These are phyloP conservation scores for Pythium rhizo-oryzae DNA, from an alignment of 352 stramenopile species.

Conservation along the genomic window DNA sequence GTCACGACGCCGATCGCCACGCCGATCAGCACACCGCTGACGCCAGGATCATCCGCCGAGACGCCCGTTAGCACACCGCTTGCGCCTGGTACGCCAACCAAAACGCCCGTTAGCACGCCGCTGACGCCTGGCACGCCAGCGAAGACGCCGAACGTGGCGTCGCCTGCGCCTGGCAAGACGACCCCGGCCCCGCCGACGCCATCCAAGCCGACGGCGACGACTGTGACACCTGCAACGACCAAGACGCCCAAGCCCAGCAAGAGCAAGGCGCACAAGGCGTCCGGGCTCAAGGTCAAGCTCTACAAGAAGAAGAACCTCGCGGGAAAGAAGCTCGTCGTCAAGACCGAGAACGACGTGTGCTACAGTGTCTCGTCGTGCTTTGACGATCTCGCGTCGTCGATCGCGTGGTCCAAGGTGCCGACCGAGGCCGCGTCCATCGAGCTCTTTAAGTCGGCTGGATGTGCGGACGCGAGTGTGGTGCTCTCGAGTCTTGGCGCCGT, in stretches of 20 bases:
- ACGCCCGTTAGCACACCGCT: not conserved
- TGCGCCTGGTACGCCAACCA: not conserved
- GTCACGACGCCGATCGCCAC: not conserved
- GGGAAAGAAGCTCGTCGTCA: slow-evolving; percentile 13
- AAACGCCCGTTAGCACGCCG: not conserved
- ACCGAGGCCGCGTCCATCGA: slow-evolving; percentile 1
- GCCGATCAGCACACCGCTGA: not conserved
- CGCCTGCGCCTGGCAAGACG: not conserved
- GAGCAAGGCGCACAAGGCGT: not conserved
- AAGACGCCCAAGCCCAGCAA: not conserved
- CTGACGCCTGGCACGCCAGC: not conserved
- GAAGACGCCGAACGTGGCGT: not conserved
- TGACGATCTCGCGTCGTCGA: slow-evolving; percentile 9
- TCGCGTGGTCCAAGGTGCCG: slow-evolving; percentile 10
- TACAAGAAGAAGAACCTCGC: slow-evolving; percentile 7
- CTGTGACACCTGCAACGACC: not conserved
- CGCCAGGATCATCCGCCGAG: not conserved
- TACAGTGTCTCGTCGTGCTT: slow-evolving; percentile 17
- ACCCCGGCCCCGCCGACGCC: not conserved
- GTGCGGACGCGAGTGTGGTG: not conserved
- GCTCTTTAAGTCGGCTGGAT: slow-evolving; percentile 2
- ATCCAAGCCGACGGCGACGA: not conserved
- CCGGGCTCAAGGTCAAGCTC: slow-evolving; percentile 10
- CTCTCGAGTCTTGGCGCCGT: slow-evolving; percentile 4
- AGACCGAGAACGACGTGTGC: slow-evolving; percentile 16